Evolutionary conservation across 2,329 filamentous ascomycete species (phyloP).

Genomic region (Lachnellula occidentalis): DNA sequence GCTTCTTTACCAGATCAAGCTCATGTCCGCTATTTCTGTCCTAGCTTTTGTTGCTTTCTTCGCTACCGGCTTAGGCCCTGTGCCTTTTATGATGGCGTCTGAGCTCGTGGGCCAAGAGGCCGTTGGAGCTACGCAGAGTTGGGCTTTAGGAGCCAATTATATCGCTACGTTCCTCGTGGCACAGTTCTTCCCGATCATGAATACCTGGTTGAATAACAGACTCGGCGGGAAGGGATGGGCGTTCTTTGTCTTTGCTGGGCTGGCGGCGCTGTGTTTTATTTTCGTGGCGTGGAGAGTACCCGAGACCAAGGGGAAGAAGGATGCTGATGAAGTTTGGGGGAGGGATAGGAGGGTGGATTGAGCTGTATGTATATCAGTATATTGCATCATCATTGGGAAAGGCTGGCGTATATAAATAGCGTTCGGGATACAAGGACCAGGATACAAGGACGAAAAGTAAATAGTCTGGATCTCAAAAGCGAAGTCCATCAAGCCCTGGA

Average conservation of each 20-base stretch:
- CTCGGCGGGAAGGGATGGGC: slow-evolving; percentile 71
- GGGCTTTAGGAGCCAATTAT: slow-evolving; percentile 83
- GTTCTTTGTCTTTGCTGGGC: slow-evolving; percentile 82
- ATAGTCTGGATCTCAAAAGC: no score
- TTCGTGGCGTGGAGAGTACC: slow-evolving; percentile 75
- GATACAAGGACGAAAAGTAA: no score
- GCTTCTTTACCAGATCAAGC: slow-evolving; percentile 66
- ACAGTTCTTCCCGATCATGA: slow-evolving; percentile 89
- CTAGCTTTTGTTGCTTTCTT: slow-evolving; percentile 86
- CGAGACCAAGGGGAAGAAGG: slow-evolving; percentile 81
- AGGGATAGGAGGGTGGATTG: slow-evolving; percentile 41
- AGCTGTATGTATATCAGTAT: background rate
- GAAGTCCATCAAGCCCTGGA: no score
- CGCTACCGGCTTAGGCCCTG: slow-evolving; percentile 82
- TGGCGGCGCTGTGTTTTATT: slow-evolving; percentile 62
- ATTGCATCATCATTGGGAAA: no score
- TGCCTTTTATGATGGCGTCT: slow-evolving; percentile 89
- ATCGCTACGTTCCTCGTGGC: slow-evolving; percentile 86
- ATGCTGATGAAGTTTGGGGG: slow-evolving; percentile 88
- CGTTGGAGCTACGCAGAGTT: slow-evolving; percentile 85
- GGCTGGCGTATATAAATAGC: no score
- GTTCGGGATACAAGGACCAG: no score
- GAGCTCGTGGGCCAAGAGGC: slow-evolving; percentile 89
- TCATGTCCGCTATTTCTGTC: slow-evolving; percentile 75
- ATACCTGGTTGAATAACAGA: slow-evolving; percentile 59